Base-by-base conservation (phyloP, 148 eudicot species). In the Tetragonia tetragonoides region DNA sequence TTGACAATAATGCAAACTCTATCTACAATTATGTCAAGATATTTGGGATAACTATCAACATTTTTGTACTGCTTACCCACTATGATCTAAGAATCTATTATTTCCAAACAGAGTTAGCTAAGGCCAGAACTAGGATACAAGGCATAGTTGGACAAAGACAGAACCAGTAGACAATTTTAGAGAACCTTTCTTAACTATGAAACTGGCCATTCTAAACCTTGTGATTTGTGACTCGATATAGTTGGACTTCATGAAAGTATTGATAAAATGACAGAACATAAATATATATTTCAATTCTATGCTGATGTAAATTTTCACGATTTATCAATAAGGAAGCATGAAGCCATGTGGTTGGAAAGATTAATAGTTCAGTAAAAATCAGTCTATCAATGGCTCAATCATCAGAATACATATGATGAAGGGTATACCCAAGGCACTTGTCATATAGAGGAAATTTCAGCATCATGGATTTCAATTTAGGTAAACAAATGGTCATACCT, bases 401-500 rank as follows among this genome's bases (percentile, higher is more conserved):
- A 21, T 24, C 15, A 14, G 15, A 10, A 54, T 10, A 54, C 59
- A 54, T 10, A 54, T 7, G 15, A 4, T 8, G 11, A 12, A 54
- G 18, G 0, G 4, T 0, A 49, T 12, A 54, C 59, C 59, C 59
- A 54, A 54, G 4, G 59, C 18, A 14, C 7, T 6, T 66, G 8
- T 64, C 34, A 34, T 12, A 28, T 28, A 28, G 34, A 28, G 34
- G 34, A 28, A 28, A 28, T 28, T n/a, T n/a, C 34, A 28, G 34
- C 34, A 1, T 28, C 34, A 28, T 28, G 34, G 34, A n/a, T 28
- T 28, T 28, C 34, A 28, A 28, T 28, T 28, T 28, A 28, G 61
- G 9, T 4, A 9, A 57, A 68, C n/a, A n/a, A n/a, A n/a, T 4
- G 51, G 39, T 10, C 68, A 81, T 89, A 95, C 99, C 99, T 95